A percentile compares a stretch with the other conserved stretches of the same genome.
phyloP scores from a whole-genome alignment of 2,329 filamentous ascomycete species.

The Madurella mycetomatis region DNA sequence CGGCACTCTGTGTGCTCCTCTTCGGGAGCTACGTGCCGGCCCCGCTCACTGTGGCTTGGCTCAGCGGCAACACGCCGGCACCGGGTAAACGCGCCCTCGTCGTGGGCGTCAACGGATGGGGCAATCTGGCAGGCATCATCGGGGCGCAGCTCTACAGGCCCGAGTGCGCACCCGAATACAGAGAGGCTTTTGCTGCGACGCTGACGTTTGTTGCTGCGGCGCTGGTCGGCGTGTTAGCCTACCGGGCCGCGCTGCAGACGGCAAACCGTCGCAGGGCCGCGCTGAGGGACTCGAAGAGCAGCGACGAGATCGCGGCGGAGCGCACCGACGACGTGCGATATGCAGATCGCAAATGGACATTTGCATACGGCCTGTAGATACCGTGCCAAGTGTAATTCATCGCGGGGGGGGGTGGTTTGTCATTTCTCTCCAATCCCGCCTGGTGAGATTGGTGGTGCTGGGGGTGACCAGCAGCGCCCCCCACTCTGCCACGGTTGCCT shows the following conservation, averaged over 20 bases:
- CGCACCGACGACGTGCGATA: constrained; percentile 3
- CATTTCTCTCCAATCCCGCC: background rate
- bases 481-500: too few species aligned
- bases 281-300: constrained; percentile 4
- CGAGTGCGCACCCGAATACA: constrained; percentile 31
- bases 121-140: constrained; percentile 32
- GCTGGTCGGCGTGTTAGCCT: constrained; percentile 31
- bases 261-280: constrained; percentile 12
- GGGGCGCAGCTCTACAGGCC: constrained; percentile 30
- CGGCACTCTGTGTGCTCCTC: constrained; percentile 30
- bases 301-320: constrained; percentile 5
- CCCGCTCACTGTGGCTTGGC: constrained; percentile 33
- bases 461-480: too few species aligned
- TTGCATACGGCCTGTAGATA: constrained; percentile 4
- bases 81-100: constrained; percentile 32
- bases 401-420: background rate
- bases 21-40: constrained; percentile 31
- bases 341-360: constrained; percentile 13
- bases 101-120: constrained; percentile 34
- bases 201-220: constrained; percentile 29
- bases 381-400: too few species aligned
- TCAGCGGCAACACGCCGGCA: constrained; percentile 31
- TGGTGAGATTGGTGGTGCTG: background rate
- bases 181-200: constrained; percentile 31
- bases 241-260: constrained; percentile 23